phyloP scores from a whole-genome alignment of 768 basidiomycete genomes.

The Lyophyllum semitale region DNA sequence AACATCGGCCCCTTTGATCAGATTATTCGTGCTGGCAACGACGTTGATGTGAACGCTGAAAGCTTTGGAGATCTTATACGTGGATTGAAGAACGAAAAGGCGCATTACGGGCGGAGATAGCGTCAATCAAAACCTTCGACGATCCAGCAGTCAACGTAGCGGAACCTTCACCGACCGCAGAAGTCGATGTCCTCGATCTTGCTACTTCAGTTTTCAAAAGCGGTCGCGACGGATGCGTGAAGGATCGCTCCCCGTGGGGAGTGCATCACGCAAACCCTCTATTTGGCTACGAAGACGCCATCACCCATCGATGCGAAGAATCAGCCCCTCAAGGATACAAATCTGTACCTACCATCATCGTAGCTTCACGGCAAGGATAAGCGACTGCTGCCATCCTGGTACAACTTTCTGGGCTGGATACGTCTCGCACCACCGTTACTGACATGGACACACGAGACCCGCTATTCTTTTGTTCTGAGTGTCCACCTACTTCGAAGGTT shows the following conservation, averaged over 20 bases:
- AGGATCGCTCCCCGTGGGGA: too few relatives aligned
- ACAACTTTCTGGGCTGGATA: neutral
- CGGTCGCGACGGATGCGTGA: too few relatives aligned
- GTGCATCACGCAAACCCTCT: neutral
- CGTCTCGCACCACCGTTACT: neutral
- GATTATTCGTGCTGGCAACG: neutral
- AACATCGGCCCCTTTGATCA: neutral
- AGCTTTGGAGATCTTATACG: neutral
- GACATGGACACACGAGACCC: neutral
- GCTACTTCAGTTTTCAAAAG: neutral
- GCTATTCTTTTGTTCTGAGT: neutral
- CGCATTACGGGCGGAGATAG: neutral
- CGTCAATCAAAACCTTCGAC: neutral
- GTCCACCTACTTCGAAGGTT: neutral
- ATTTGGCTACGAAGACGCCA: neutral
- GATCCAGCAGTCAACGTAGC: too few relatives aligned
- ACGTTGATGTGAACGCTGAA: neutral
- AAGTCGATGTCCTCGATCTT: neutral
- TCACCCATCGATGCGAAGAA: neutral
- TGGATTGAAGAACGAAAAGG: neutral
- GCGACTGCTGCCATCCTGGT: neutral
- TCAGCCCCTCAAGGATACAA: too few relatives aligned
- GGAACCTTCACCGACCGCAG: too few relatives aligned
- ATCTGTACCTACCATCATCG: neutral
- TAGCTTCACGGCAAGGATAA: neutral